Evolutionary conservation across 2,329 filamentous ascomycete genomes (phyloP), one percentile per base, ranked within the genome.

Genomic region (Lecanicillium sp.): DNA sequence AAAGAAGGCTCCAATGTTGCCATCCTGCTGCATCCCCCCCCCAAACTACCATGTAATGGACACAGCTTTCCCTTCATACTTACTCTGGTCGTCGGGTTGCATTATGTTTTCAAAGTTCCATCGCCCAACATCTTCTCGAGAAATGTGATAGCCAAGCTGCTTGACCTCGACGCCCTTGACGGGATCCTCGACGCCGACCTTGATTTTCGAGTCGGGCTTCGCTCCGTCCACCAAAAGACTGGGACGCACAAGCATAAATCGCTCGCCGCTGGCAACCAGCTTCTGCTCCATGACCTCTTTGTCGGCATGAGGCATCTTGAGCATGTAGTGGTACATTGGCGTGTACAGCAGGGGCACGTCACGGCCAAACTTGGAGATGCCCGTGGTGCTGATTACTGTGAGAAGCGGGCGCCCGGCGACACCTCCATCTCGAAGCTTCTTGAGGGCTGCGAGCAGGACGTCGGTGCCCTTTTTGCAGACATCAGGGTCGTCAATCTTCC

Each of bases 201-300:
- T 48, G 35, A 60, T 44, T 22, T 39, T 30, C 34, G 42, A 33
- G 2, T 51, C 45, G 15, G 52, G 42, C 38, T 42, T 44, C 1
- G 48, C 47, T 8, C 59, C 51, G 19, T 61, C 49, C 4, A 48
- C 44, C 31, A 69, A 43, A 20, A 67, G 33, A 34, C 61, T 65
- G 2, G 58, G 58, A 1, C 65, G 51, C 4, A 67, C 52, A 13
- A 66, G 35, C n/a, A 56, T 56, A 38, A 55, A 65, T n/a, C 46
- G 42, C 43, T 64, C 61, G 5, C 44, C 52, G 33, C 51, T 51
- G 3, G 27, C 49, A 1, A 29, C 35, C 5, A 66, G 32, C 5
- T 13, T 29, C 19, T 47, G 34, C 52, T 75, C 70, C 66, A 71
- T 70, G 17, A 49, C 55, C 35, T 49, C 52, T 56, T 75, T 75